Evolutionary conservation across 345 rosid genomes (phyloP).

Genomic region (Populus deltoides): DNA sequence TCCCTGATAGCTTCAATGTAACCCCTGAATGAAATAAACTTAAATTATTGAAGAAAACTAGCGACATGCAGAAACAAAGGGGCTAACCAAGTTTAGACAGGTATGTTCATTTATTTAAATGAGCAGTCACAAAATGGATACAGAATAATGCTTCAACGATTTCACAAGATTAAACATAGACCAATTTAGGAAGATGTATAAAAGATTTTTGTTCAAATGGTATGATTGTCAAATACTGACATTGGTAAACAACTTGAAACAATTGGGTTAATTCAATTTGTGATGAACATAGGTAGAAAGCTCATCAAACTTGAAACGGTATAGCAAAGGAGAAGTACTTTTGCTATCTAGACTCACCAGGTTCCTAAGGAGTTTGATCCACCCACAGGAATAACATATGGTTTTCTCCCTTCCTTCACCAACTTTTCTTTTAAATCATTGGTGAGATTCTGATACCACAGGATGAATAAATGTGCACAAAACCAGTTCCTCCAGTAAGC

Average conservation of each 20-base stretch:
- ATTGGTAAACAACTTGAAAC: too few relatives aligned
- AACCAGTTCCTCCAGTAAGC: neutral
- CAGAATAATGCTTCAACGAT: neutral
- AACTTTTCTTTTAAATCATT: constrained; percentile 67
- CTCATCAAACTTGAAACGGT: neutral
- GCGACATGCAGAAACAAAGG: neutral
- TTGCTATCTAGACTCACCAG: constrained; percentile 53
- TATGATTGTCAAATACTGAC: too few relatives aligned
- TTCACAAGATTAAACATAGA: neutral
- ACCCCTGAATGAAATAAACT: constrained; percentile 52
- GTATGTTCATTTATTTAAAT: neutral
- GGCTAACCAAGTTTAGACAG: neutral
- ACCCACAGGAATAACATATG: constrained; percentile 91
- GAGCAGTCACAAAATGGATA: neutral
- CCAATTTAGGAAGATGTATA: neutral
- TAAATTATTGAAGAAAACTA: neutral
- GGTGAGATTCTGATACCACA: constrained; percentile 63
- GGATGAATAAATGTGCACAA: neutral
- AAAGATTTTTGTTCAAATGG: too few relatives aligned
- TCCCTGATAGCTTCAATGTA: constrained; percentile 83
- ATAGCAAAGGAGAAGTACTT: neutral
- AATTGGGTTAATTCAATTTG: too few relatives aligned
- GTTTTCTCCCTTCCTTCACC: constrained; percentile 73
- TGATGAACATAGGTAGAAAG: neutral
- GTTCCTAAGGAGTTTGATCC: constrained; percentile 94